Evolutionary conservation across 208 protist genomes (phyloP).

Genomic region (Lotmaria passim): DNA sequence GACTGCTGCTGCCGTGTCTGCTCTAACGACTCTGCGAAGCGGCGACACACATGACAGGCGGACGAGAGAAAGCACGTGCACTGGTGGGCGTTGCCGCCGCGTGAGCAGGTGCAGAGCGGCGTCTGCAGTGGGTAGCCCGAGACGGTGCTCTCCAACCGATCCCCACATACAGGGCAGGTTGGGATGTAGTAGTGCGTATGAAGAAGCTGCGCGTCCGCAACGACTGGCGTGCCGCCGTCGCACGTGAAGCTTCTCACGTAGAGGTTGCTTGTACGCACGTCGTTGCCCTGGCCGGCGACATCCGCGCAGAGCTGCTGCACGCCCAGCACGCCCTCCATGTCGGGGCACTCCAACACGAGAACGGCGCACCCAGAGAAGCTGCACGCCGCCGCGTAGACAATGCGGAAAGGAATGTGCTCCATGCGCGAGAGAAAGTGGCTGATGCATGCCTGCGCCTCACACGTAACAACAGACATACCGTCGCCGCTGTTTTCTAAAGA

Average conservation of each 20-base stretch:
- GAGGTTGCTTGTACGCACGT: conserved; percentile 40
- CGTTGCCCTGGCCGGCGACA: conserved; percentile 29
- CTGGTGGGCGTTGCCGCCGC: conserved; percentile 24
- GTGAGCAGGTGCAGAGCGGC: conserved; percentile 50
- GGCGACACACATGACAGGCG: conserved; percentile 66
- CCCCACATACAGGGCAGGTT: conserved; percentile 75
- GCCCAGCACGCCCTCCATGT: conserved; percentile 51
- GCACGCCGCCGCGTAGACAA: conserved; percentile 67
- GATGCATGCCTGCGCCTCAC: conserved; percentile 45
- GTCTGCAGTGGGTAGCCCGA: conserved; percentile 53
- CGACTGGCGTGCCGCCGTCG: conserved; percentile 19
- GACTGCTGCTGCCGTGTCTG: conserved; percentile 21
- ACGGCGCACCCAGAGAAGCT: conserved; percentile 49
- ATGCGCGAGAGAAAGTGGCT: conserved; percentile 30
- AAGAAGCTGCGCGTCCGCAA: conserved; percentile 11
- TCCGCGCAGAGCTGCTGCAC: conserved; percentile 53
- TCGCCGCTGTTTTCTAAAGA: no score
- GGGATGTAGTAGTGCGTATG: conserved; percentile 78
- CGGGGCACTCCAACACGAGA: conserved; percentile 50
- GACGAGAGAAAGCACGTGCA: conserved; percentile 63
- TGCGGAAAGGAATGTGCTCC: conserved; percentile 23
- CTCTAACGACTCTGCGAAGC: conserved; percentile 34
- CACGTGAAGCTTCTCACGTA: conserved; percentile 51
- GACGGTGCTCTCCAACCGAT: conserved; percentile 75
- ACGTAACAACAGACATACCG: neutral